Evolutionary conservation across 495 filamentous ascomycete genomes (phyloP).

Genomic region (Aspergillus nanangensis): DNA sequence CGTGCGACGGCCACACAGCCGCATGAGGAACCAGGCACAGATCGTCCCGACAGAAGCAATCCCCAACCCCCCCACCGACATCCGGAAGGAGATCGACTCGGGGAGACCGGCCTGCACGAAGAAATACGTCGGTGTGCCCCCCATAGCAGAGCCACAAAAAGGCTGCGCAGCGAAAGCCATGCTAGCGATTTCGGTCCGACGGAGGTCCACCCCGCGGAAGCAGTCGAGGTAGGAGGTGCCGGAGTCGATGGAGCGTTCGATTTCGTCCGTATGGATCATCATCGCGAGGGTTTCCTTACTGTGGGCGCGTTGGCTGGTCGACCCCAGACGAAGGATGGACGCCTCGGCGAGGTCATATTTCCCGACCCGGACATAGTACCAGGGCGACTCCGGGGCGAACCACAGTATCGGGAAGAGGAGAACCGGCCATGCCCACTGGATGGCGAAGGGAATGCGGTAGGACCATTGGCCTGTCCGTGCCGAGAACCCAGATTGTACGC

Average conservation of each 20-base stretch:
- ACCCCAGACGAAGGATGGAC: constrained; percentile 26
- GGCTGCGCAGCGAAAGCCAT: constrained; percentile 50
- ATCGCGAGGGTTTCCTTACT: constrained; percentile 41
- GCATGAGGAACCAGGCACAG: background rate
- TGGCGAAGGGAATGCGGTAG: constrained; percentile 49
- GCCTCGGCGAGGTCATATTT: constrained; percentile 44
- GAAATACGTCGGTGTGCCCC: constrained; percentile 26
- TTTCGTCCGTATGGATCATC: constrained; percentile 29
- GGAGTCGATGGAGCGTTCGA: constrained; percentile 28
- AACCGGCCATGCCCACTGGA: constrained; percentile 54
- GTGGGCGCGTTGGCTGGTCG: constrained; percentile 28
- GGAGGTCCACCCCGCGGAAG: constrained; percentile 33
- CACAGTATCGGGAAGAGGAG: constrained; percentile 34
- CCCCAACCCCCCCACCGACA: no score
- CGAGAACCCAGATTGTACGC: constrained; percentile 35
- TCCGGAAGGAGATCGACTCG: no score
- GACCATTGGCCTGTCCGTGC: constrained; percentile 33
- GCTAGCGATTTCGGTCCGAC: constrained; percentile 46
- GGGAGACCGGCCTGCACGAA: constrained; percentile 44
- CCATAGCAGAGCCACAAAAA: constrained; percentile 34
- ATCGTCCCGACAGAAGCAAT: background rate
- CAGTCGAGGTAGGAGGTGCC: constrained; percentile 31
- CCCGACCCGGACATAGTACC: constrained; percentile 34
- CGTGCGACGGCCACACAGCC: no score
- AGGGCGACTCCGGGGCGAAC: constrained; percentile 44